phyloP scores from a whole-genome alignment of 2,329 filamentous ascomycete genomes.

The Fusarium drepaniforme region DNA sequence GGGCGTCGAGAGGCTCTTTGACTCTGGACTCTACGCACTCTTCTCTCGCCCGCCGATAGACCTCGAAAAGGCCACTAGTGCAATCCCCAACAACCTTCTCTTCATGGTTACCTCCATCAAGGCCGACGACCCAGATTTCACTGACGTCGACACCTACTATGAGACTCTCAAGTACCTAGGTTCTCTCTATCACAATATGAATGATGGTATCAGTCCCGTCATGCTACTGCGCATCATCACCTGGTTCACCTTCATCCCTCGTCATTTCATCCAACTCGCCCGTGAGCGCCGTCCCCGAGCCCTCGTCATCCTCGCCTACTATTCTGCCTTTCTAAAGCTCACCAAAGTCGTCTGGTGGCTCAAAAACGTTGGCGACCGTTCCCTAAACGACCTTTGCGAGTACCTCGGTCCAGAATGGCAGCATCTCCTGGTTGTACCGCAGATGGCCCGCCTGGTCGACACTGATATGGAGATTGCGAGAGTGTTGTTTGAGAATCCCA shows the following conservation, averaged over 20 bases:
- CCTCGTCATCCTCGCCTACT: slow-evolving; percentile 65
- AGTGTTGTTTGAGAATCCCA: slow-evolving; percentile 58
- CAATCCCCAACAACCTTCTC: slow-evolving; percentile 62
- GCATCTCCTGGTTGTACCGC: slow-evolving; percentile 56
- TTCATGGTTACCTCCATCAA: slow-evolving; percentile 62
- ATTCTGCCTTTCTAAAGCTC: slow-evolving; percentile 63
- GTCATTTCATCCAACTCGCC: slow-evolving; percentile 58
- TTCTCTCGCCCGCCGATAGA: slow-evolving; percentile 64
- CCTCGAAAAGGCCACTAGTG: slow-evolving; percentile 53
- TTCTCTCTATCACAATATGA: slow-evolving; percentile 63
- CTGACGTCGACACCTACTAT: slow-evolving; percentile 57
- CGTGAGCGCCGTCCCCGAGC: slow-evolving; percentile 58
- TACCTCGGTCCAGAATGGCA: slow-evolving; percentile 56
- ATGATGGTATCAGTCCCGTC: slow-evolving; percentile 56
- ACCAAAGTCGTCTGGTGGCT: slow-evolving; percentile 63
- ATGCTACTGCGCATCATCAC: slow-evolving; percentile 64
- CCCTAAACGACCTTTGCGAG: slow-evolving; percentile 58
- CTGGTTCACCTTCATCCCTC: slow-evolving; percentile 64
- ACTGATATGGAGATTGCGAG: slow-evolving; percentile 53
- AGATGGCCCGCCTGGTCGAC: slow-evolving; percentile 50
- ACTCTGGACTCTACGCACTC: slow-evolving; percentile 59
- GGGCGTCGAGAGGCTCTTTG: slow-evolving; percentile 42
- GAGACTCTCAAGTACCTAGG: slow-evolving; percentile 62
- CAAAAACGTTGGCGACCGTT: slow-evolving; percentile 57
- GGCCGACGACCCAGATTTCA: slow-evolving; percentile 56